These are phyloP conservation scores for Yarrowia sp. DNA, from an alignment of 805 yeast species.

Conservation along the genomic window DNA sequence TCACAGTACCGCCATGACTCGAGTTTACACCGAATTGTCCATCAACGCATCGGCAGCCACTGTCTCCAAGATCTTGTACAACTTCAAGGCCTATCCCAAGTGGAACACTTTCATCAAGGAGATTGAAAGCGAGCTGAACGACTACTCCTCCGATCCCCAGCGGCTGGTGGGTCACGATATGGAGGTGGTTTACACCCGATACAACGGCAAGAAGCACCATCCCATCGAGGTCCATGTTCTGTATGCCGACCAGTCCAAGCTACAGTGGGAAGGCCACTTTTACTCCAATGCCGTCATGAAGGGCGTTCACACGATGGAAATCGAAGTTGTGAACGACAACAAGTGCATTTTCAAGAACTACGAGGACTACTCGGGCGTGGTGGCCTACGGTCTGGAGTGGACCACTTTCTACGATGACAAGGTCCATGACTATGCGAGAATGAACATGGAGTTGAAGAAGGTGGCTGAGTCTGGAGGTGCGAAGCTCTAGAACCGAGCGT, in stretches of 20 bases:
- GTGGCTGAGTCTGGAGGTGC: background rate
- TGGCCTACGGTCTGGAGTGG: slow-evolving; percentile 18
- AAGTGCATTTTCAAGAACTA: slow-evolving; percentile 23
- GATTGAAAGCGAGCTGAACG: slow-evolving; percentile 17
- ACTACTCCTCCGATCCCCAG: background rate
- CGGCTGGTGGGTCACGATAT: background rate
- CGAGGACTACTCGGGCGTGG: slow-evolving; percentile 18
- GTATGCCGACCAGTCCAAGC: slow-evolving; percentile 1
- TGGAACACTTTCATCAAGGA: slow-evolving; percentile 30
- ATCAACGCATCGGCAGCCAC: slow-evolving; percentile 31
- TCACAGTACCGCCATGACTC: background rate
- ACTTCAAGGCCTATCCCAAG: slow-evolving; percentile 10
- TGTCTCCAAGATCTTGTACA: slow-evolving; percentile 3
- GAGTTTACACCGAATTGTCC: slow-evolving; percentile 22
- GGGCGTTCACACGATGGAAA: slow-evolving; percentile 9
- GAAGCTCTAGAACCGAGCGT: background rate
- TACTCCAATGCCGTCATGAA: slow-evolving; percentile 4
- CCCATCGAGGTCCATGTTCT: slow-evolving; percentile 8
- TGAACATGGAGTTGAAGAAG: slow-evolving; percentile 23
- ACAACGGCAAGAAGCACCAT: slow-evolving; percentile 1
- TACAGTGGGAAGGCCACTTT: slow-evolving; percentile 20
- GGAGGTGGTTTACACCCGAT: background rate
- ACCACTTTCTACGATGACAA: slow-evolving; percentile 10
- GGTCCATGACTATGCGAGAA: slow-evolving; percentile 17
- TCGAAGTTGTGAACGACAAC: background rate